Base-by-base conservation (phyloP, 768 basidiomycete species). In the Amanita rubescens region DNA sequence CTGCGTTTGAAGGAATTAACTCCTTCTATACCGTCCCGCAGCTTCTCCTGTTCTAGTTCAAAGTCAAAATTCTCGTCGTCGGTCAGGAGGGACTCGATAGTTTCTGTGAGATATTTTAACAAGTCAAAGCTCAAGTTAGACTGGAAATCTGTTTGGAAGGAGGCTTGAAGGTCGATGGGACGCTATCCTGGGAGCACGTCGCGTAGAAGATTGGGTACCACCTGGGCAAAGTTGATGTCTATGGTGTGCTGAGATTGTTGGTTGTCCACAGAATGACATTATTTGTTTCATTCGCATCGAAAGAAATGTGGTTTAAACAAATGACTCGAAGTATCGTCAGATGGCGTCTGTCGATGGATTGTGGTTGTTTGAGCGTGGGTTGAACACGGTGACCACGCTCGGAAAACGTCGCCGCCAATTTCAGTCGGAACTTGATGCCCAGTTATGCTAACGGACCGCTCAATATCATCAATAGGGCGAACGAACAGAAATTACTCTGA, bases 91-190 rank as follows among this genome's bases (percentile, higher is more conserved):
- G 19, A 30, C 10, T 69, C 71, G 39, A 67, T 57, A 25, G 62
- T 65, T 54, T 66, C 65, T 22, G 71, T 55, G 47, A 71, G 70
- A 3, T 71, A 68, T 47, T 76, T 78, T 51, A 81, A 59, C 33
- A 81, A 57, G 58, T 81, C 77, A 59, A 79, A 80, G 32, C 72
- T 74, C 33, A 67, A 62, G n/a, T 78, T 76, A 15, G 70, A 71
- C 50, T 70, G 67, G 33, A 77, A 62, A 35, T 78, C 75, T 25
- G 77, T 50, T 12, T 73, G 73, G 60, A 81, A 79, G 9, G 77
- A 76, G 3, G 72, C 61, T 24, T 75, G 69, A 17, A 77, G 66
- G 57, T 80, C 73, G 72, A 51, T 71, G 72, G 10, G 63, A 58
- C 46, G 60, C 60, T 22, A 55, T 59, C 22, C 34, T 55, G 45